phyloP scores from a whole-genome alignment of 2,329 filamentous ascomycete species.

The Nemania sp. region DNA sequence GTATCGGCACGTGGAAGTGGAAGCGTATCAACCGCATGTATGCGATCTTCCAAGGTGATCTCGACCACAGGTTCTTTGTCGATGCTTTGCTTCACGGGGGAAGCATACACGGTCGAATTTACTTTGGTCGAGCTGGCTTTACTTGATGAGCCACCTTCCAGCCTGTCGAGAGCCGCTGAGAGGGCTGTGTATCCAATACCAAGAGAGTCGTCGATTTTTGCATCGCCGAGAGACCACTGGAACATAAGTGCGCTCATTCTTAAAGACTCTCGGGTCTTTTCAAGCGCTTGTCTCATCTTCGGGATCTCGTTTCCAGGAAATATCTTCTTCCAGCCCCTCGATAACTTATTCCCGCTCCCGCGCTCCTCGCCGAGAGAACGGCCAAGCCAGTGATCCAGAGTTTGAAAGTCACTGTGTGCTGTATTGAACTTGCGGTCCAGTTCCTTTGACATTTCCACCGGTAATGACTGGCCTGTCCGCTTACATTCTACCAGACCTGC shows the following conservation, averaged over 20 bases:
- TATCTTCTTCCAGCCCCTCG: constrained; percentile 66
- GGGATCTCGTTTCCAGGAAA: constrained; percentile 65
- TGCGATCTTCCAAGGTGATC: constrained; percentile 12
- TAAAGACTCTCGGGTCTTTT: constrained; percentile 63
- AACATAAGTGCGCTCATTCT: constrained; percentile 68
- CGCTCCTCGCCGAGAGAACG: constrained; percentile 66
- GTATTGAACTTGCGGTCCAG: constrained; percentile 67
- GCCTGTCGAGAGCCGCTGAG: constrained; percentile 64
- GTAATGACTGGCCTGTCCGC: constrained; percentile 57
- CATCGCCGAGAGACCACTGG: constrained; percentile 65
- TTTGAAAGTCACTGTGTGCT: constrained; percentile 64
- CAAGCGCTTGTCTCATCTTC: constrained; percentile 61
- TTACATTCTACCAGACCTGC: constrained; percentile 63
- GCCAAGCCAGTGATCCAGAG: constrained; percentile 65
- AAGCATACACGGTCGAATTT: neutral
- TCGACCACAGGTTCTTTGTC: constrained; percentile 8
- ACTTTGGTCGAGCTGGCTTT: constrained; percentile 37
- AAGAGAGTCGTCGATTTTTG: constrained; percentile 61
- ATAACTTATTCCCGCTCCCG: constrained; percentile 63
- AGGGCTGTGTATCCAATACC: constrained; percentile 71
- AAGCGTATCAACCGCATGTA: constrained; percentile 2
- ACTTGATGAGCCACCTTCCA: constrained; percentile 42
- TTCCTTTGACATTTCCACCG: constrained; percentile 64
- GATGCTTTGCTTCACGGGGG: neutral
- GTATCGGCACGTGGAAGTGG: constrained; percentile 7